phyloP scores from a whole-genome alignment of 768 basidiomycete species.

The Lentinus tigrinus region DNA sequence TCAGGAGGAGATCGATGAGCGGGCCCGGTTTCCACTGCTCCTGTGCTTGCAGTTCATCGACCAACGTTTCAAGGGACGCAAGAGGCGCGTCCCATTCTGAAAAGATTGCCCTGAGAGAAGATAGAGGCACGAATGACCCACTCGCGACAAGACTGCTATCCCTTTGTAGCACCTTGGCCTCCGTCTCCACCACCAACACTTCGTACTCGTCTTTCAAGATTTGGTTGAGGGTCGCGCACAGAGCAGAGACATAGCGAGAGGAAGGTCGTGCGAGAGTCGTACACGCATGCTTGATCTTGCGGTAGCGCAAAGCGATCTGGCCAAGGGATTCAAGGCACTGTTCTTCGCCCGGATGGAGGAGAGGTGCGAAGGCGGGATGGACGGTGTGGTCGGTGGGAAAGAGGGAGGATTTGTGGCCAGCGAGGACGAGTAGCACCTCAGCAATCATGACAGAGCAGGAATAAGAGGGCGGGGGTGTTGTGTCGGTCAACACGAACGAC shows the following conservation, averaged over 20 bases:
- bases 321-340: slow-evolving; percentile 81
- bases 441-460: slow-evolving; percentile 77
- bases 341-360: slow-evolving; percentile 88
- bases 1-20: slow-evolving; percentile 75
- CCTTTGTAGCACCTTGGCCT: slow-evolving; percentile 72
- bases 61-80: slow-evolving; percentile 62
- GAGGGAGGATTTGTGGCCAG: slow-evolving; percentile 84
- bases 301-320: slow-evolving; percentile 71
- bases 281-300: slow-evolving; percentile 63
- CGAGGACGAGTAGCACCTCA: slow-evolving; percentile 82
- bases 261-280: slow-evolving; percentile 49
- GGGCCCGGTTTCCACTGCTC: slow-evolving; percentile 69
- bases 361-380: slow-evolving; percentile 61
- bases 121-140: slow-evolving; percentile 82
- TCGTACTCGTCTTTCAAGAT: slow-evolving; percentile 83
- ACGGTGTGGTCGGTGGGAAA: slow-evolving; percentile 62
- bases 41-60: slow-evolving; percentile 58
- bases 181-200: slow-evolving; percentile 73
- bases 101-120: slow-evolving; percentile 79
- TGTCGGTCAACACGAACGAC: too few relatives aligned
- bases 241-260: slow-evolving; percentile 77
- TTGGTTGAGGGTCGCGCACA: slow-evolving; percentile 70
- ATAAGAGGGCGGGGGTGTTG: too few relatives aligned
- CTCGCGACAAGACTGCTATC: slow-evolving; percentile 77
- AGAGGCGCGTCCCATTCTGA: slow-evolving; percentile 88